Evolutionary conservation across 169 alveolate species (phyloP).

Genomic region (Plasmodium gonderi): DNA sequence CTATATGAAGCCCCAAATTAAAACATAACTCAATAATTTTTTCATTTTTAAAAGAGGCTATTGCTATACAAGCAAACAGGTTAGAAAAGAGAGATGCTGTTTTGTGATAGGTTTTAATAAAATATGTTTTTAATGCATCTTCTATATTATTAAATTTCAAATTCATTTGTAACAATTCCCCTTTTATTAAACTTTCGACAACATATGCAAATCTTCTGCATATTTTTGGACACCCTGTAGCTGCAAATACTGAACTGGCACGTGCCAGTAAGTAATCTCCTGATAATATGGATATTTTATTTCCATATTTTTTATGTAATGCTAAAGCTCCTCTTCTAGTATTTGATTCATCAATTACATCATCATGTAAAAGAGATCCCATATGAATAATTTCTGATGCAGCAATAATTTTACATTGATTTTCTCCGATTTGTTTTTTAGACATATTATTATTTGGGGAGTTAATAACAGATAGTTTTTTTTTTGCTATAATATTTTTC

Average conservation of each 20-base stretch:
- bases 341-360: constrained; percentile 85
- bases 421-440: constrained; percentile 18
- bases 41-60: constrained; percentile 66
- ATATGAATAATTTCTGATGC: constrained; percentile 87
- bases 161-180: constrained; percentile 67
- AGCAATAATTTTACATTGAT: constrained; percentile 67
- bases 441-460: constrained; percentile 13
- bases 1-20: constrained; percentile 89
- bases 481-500: not conserved
- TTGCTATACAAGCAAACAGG: constrained; percentile 69
- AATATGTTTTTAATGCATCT: constrained; percentile 80
- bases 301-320: constrained; percentile 83
- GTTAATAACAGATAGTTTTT: not conserved
- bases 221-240: constrained; percentile 70
- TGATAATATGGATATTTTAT: constrained; percentile 81
- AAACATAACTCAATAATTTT: constrained; percentile 72
- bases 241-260: constrained; percentile 76
- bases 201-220: constrained; percentile 78
- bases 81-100: constrained; percentile 82
- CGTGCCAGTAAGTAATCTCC: constrained; percentile 85
- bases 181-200: constrained; percentile 82
- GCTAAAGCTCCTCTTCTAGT: constrained; percentile 82
- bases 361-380: constrained; percentile 88
- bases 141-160: constrained; percentile 22
- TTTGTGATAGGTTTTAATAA: constrained; percentile 79